Evolutionary conservation across 2,329 filamentous ascomycete species (phyloP).

Genomic region (Xylaria sp.): DNA sequence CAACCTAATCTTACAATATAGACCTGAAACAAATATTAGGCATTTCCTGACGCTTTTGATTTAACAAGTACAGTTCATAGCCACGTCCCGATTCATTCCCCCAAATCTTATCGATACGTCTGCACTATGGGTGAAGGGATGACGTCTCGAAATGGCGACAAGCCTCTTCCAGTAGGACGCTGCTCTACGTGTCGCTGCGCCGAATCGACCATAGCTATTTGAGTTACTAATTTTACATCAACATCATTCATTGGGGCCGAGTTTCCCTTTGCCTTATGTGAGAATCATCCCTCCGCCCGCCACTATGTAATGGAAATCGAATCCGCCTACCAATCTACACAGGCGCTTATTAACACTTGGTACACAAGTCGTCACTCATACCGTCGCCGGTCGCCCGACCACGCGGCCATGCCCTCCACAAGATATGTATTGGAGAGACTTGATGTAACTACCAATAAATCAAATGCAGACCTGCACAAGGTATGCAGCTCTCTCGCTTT

Average conservation of each 20-base stretch:
- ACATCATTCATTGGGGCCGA: too few species aligned
- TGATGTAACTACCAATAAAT: conserved; percentile 15
- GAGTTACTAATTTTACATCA: too few species aligned
- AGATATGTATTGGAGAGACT: neutral
- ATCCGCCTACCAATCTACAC: neutral
- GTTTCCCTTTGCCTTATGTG: too few species aligned
- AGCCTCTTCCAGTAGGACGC: neutral
- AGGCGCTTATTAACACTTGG: conserved; percentile 8
- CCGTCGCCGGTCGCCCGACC: neutral
- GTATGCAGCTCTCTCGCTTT: conserved; percentile 1
- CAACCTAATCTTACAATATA: too few species aligned
- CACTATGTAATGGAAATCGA: too few species aligned
- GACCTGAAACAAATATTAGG: conserved; percentile 30
- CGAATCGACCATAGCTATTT: too few species aligned
- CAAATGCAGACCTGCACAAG: neutral
- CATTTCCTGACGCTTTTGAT: neutral
- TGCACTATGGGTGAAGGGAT: too few species aligned
- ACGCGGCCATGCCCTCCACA: neutral
- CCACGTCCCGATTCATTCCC: too few species aligned
- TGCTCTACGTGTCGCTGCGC: neutral
- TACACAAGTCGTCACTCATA: conserved; percentile 34
- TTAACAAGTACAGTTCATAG: too few species aligned
- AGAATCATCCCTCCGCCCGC: too few species aligned
- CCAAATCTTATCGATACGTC: too few species aligned
- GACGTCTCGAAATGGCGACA: too few species aligned